These are phyloP conservation scores for Yarrowia galli DNA, from an alignment of 1,139 yeast species.

Conservation along the genomic window DNA sequence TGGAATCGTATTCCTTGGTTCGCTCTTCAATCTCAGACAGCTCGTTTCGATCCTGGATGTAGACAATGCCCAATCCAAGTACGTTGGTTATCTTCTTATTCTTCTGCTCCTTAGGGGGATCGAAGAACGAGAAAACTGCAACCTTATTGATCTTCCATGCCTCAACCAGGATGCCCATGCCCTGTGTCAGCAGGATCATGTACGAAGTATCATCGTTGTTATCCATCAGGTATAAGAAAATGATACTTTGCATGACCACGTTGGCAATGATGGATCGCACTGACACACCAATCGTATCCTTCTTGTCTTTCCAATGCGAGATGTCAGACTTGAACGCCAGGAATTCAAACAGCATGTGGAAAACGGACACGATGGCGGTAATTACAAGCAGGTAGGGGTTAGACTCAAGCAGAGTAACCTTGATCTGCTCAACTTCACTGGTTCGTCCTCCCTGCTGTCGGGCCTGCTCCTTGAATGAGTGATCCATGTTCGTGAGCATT, in stretches of 20 bases:
- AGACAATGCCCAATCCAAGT: slow-evolving; percentile 41
- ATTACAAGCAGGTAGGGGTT: slow-evolving; percentile 51
- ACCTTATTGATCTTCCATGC: slow-evolving; percentile 56
- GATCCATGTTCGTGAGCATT: slow-evolving; percentile 43
- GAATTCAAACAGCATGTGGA: slow-evolving; percentile 53
- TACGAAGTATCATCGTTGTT: slow-evolving; percentile 54
- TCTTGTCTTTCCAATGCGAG: slow-evolving; percentile 53
- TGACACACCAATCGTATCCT: slow-evolving; percentile 54
- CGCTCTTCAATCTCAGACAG: slow-evolving; percentile 52
- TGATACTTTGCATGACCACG: slow-evolving; percentile 53
- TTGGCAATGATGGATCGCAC: slow-evolving; percentile 54
- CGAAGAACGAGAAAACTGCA: slow-evolving; percentile 47
- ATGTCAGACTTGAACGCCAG: slow-evolving; percentile 55
- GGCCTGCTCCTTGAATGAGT: slow-evolving; percentile 29
- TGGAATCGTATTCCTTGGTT: slow-evolving; percentile 54
- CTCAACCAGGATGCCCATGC: slow-evolving; percentile 53
- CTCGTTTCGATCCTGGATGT: slow-evolving; percentile 50
- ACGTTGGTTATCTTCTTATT: slow-evolving; percentile 38
- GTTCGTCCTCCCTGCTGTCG: slow-evolving; percentile 31
- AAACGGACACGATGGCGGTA: slow-evolving; percentile 51
- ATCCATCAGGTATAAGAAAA: slow-evolving; percentile 52
- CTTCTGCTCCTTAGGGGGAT: slow-evolving; percentile 3
- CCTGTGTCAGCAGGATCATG: slow-evolving; percentile 53
- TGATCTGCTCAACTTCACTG: slow-evolving; percentile 50
- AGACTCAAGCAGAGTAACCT: slow-evolving; percentile 52